phyloP scores from a whole-genome alignment of 805 yeast genomes.

The Wickerhamiella australiensis region DNA sequence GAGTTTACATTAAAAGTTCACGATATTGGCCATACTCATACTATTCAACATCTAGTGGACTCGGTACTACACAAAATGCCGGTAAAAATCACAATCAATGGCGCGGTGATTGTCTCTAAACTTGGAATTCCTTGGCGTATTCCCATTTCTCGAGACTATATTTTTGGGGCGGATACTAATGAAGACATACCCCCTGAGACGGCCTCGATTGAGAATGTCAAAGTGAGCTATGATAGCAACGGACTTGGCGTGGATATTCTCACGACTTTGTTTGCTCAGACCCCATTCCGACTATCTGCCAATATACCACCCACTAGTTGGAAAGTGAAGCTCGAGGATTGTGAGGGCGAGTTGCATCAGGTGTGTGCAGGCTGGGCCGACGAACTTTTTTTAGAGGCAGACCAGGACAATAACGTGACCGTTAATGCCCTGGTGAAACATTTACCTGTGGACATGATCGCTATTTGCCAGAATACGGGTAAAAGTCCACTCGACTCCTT shows the following conservation, averaged over 20 bases:
- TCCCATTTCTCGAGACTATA: constrained; percentile 7
- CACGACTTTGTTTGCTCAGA: neutral
- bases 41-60: constrained; percentile 12
- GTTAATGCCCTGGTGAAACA: constrained; percentile 16
- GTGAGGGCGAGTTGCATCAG: constrained; percentile 14
- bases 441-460: constrained; percentile 20
- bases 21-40: constrained; percentile 18
- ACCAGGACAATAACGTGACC: constrained; percentile 10
- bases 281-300: neutral
- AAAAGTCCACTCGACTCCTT: constrained; percentile 25
- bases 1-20: neutral
- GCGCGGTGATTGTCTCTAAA: constrained; percentile 12
- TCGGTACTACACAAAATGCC: neutral
- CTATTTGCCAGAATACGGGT: constrained; percentile 19
- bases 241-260: neutral
- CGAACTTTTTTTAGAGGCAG: constrained; percentile 10
- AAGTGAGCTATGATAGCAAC: neutral
- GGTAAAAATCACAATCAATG: constrained; percentile 12
- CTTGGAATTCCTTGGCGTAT: constrained; percentile 16
- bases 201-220: neutral
- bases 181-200: neutral
- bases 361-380: constrained; percentile 18
- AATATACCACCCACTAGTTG: constrained; percentile 24
- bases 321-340: constrained; percentile 25
- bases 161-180: neutral